These are phyloP conservation scores for Tuctoria greenei DNA, from an alignment of 176 grass and related monocot species.

Conservation along the genomic window DNA sequence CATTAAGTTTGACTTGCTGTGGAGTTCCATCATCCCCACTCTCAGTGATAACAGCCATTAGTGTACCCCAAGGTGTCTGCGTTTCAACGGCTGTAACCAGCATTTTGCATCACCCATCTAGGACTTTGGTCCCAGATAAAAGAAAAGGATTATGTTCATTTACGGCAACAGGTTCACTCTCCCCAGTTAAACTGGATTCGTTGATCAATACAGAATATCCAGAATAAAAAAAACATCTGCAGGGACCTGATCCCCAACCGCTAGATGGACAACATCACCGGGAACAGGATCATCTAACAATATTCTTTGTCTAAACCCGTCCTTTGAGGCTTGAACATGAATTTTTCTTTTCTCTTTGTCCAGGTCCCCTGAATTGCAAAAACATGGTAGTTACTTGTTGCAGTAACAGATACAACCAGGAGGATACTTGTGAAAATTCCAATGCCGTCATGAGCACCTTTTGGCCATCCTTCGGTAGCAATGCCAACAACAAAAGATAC, in stretches of 20 bases:
- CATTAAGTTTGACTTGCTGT: constrained; percentile 59
- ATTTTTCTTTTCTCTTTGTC: constrained; percentile 77
- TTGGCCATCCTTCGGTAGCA: constrained; percentile 52
- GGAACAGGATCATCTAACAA: constrained; percentile 64
- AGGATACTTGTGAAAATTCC: constrained; percentile 62
- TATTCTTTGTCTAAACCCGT: constrained; percentile 52
- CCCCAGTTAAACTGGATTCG: constrained; percentile 72
- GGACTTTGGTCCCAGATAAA: constrained; percentile 65
- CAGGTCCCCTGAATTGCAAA: constrained; percentile 72
- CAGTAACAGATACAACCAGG: constrained; percentile 67
- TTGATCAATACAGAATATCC: constrained; percentile 61
- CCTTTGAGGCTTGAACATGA: constrained; percentile 54
- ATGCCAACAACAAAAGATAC: constrained; percentile 60
- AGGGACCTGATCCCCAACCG: constrained; percentile 72
- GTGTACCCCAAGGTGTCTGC: constrained; percentile 67
- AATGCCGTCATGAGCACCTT: constrained; percentile 64
- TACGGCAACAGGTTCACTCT: too few species aligned
- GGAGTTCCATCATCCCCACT: constrained; percentile 71
- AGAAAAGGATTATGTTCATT: constrained; percentile 58
- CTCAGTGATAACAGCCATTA: constrained; percentile 56
- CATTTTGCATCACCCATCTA: constrained; percentile 61
- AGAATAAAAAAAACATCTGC: constrained; percentile 58
- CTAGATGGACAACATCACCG: constrained; percentile 63
- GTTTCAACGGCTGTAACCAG: constrained; percentile 66
- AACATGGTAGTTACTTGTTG: constrained; percentile 62